Base-by-base conservation (phyloP, 345 rosid genomes). In the Hypericum perforatum region DNA sequence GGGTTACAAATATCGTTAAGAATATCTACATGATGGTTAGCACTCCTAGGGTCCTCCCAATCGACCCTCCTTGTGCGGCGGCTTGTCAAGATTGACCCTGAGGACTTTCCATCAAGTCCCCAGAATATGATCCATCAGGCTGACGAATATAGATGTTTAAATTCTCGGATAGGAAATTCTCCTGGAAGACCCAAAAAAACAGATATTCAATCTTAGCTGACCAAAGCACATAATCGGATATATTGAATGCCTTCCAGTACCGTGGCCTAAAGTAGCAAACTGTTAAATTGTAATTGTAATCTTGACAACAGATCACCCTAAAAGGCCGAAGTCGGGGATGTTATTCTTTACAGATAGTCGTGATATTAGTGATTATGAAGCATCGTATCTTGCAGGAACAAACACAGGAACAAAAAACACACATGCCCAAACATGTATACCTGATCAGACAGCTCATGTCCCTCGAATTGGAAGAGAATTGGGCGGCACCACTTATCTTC, bases 401-500 rank as follows among this genome's bases (percentile, higher is more conserved):
- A 22, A 22, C n/a, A 22, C 32, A 22, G 32, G 32, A 22, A 22
- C 32, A 22, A 22, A 22, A n/a, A n/a, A n/a, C n/a, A n/a, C n/a
- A n/a, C n/a, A n/a, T 22, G 44, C 52, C 53, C 38, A 49, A 39
- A 5, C 22, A 16, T 14, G 7, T 16, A 15, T 70, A 90, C 97
- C 85, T 84, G 86, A 73, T 80, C 78, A 64, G 58, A 53, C 5
- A 67, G 41, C 56, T 71, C 86, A 52, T 66, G 80, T 51, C 81
- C 84, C 61, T 86, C 94, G 0, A 81, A 71, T 63, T 80, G 78
- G 65, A 83, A 79, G 41, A 82, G 80, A 43, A 81, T 82, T 45
- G 86, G 89, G 53, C 88, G 84, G 82, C 86, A 71, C 47, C 91
- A 74, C 57, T 80, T 90, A 41, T 86, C 94, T 69, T 86, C 95